These are phyloP conservation scores for Yamadazyma oceani DNA, from an alignment of 1,139 yeast genomes.

Conservation along the genomic window DNA sequence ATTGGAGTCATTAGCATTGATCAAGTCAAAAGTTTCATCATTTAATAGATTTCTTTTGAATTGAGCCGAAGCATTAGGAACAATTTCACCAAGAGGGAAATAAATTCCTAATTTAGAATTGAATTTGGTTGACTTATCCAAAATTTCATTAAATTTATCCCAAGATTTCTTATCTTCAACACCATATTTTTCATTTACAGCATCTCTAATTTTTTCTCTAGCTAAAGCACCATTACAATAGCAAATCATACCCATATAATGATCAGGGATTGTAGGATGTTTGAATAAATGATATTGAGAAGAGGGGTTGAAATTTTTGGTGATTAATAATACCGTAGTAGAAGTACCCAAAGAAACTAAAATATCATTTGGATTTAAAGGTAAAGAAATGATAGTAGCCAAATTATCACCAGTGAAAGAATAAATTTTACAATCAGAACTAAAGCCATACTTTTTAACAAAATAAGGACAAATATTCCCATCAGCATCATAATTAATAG, in stretches of 20 bases:
- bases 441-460: conserved; percentile 62
- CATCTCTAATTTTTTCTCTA: conserved; percentile 71
- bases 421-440: conserved; percentile 51
- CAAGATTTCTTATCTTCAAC: conserved; percentile 44
- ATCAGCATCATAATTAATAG: conserved; percentile 39
- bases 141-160: conserved; percentile 63
- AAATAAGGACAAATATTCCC: conserved; percentile 61
- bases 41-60: conserved; percentile 47
- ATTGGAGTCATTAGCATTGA: conserved; percentile 10
- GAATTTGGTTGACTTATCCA: conserved; percentile 37
- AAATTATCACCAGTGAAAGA: conserved; percentile 89
- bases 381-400: conserved; percentile 83
- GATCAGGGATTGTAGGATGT: conserved; percentile 76
- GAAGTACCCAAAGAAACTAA: conserved; percentile 85
- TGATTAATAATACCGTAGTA: conserved; percentile 80
- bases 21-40: conserved; percentile 15
- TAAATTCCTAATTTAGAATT: conserved; percentile 67
- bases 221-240: conserved; percentile 92
- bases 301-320: conserved; percentile 76
- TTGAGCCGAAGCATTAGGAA: conserved; percentile 73
- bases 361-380: conserved; percentile 73
- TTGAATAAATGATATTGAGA: conserved; percentile 81
- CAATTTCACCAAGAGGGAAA: conserved; percentile 86
- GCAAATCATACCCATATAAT: conserved; percentile 94
- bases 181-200: conserved; percentile 49